phyloP scores from a whole-genome alignment of 2,329 filamentous ascomycete genomes.

The Exophiala oligosperma region DNA sequence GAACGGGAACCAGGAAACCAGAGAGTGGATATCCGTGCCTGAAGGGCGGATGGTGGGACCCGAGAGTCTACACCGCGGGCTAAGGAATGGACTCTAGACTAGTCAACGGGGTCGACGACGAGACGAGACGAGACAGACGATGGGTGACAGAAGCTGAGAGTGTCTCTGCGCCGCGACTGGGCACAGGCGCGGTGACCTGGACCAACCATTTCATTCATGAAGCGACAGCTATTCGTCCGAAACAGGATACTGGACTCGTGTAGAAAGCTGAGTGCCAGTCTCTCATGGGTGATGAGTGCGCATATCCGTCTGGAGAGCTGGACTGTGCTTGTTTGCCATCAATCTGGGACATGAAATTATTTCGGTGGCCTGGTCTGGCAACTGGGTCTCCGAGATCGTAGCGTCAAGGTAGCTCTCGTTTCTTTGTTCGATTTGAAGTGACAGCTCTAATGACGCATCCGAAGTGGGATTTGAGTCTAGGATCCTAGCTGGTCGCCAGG shows the following conservation, averaged over 20 bases:
- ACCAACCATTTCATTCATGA: neutral
- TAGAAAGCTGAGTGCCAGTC: no score
- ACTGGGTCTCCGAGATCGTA: conserved; percentile 1
- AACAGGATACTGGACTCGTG: neutral
- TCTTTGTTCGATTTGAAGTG: conserved; percentile 1
- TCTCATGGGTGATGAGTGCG: no score
- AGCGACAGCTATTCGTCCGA: neutral
- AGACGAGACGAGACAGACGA: neutral
- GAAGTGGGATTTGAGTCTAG: neutral
- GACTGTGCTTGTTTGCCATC: neutral
- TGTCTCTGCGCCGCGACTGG: neutral
- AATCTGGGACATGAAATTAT: neutral
- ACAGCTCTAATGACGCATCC: conserved; percentile 7
- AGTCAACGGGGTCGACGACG: neutral
- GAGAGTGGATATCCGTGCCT: conserved; percentile 9
- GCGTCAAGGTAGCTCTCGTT: neutral
- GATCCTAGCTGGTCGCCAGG: neutral
- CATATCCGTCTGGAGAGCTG: no score
- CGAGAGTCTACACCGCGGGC: conserved; percentile 3
- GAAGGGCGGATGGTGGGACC: conserved; percentile 22
- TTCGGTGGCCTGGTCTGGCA: neutral
- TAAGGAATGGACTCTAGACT: conserved; percentile 3
- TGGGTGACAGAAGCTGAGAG: neutral
- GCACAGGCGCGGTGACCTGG: neutral
- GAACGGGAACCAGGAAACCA: neutral